phyloP scores from a whole-genome alignment of 2,329 filamentous ascomycete species.

The Microcyclospora tardicrescens region DNA sequence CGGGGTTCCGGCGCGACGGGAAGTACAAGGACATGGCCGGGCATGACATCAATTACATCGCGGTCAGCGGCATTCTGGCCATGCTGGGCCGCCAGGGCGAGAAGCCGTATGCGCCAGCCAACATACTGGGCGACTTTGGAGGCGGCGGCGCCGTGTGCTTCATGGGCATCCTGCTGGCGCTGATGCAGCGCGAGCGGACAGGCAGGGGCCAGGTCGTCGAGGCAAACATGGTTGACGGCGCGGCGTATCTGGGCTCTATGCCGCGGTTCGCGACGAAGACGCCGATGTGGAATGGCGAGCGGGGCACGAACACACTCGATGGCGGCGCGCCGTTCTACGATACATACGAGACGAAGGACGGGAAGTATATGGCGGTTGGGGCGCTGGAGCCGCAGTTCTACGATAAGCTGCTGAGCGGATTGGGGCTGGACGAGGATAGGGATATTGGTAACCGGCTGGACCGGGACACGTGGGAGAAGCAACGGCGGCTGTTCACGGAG shows the following conservation, averaged over 20 bases:
- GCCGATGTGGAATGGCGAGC: slow-evolving; percentile 46
- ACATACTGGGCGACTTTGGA: slow-evolving; percentile 82
- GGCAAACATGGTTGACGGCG: slow-evolving; percentile 93
- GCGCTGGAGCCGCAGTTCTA: slow-evolving; percentile 85
- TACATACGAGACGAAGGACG: slow-evolving; percentile 73
- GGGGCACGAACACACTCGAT: slow-evolving; percentile 71
- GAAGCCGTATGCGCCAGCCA: slow-evolving; percentile 66
- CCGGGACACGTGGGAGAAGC: slow-evolving; percentile 51
- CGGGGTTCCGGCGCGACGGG: slow-evolving; percentile 78
- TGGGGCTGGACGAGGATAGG: slow-evolving; percentile 41
- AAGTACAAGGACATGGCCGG: slow-evolving; percentile 80
- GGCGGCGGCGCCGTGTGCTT: slow-evolving; percentile 76
- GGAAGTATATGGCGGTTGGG: slow-evolving; percentile 71
- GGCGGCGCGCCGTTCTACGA: slow-evolving; percentile 80
- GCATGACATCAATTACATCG: slow-evolving; percentile 94
- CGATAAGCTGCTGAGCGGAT: slow-evolving; percentile 48
- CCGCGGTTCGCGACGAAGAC: slow-evolving; percentile 55
- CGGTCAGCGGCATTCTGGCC: slow-evolving; percentile 66
- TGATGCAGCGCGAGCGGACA: slow-evolving; percentile 50
- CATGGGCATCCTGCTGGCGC: slow-evolving; percentile 67
- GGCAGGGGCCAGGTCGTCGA: slow-evolving; percentile 80
- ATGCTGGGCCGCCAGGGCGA: slow-evolving; percentile 59
- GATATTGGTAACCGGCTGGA: slow-evolving; percentile 43
- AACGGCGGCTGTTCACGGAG: slow-evolving; percentile 47
- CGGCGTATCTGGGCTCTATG: slow-evolving; percentile 65